phyloP scores from a whole-genome alignment of 371 early-diverging fungal species.

The Actinomortierella wolfii region DNA sequence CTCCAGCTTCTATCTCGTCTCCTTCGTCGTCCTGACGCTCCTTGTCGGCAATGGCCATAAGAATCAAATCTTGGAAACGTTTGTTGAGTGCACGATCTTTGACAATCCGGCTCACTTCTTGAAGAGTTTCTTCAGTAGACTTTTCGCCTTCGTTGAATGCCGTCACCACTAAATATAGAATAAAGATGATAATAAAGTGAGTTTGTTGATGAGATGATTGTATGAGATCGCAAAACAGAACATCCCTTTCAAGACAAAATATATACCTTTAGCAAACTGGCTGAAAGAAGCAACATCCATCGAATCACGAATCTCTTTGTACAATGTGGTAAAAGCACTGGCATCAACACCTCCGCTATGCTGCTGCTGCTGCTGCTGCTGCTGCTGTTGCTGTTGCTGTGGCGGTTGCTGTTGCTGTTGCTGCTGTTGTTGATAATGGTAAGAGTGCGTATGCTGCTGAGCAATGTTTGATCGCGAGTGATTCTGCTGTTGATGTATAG shows the following conservation, averaged over 20 bases:
- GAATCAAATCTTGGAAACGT: conserved; percentile 37
- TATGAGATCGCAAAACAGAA: neutral
- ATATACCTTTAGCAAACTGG: conserved; percentile 35
- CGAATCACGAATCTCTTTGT: conserved; percentile 45
- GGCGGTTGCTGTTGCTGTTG: conserved; percentile 7
- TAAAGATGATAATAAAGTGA: neutral
- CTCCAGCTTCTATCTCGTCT: conserved; percentile 20
- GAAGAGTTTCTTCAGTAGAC: conserved; percentile 38
- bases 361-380: conserved; percentile 3
- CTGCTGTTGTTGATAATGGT: conserved; percentile 1
- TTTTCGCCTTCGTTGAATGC: conserved; percentile 46
- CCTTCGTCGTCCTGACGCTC: conserved; percentile 27
- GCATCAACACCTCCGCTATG: conserved; percentile 27
- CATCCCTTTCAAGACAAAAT: neutral
- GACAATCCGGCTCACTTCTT: conserved; percentile 38
- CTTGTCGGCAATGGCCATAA: conserved; percentile 43
- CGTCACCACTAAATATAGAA: conserved; percentile 22
- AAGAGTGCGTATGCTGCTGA: neutral
- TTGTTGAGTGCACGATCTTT: conserved; percentile 28
- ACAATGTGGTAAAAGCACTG: conserved; percentile 37
- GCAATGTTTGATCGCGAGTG: neutral
- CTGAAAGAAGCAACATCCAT: conserved; percentile 42
- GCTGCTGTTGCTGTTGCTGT: conserved; percentile 8
- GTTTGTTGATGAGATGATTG: neutral
- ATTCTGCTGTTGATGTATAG: neutral